Conservation (phyloP, 1,284 basidiomycete species). For the Sanghuangporus baumii region DNA sequence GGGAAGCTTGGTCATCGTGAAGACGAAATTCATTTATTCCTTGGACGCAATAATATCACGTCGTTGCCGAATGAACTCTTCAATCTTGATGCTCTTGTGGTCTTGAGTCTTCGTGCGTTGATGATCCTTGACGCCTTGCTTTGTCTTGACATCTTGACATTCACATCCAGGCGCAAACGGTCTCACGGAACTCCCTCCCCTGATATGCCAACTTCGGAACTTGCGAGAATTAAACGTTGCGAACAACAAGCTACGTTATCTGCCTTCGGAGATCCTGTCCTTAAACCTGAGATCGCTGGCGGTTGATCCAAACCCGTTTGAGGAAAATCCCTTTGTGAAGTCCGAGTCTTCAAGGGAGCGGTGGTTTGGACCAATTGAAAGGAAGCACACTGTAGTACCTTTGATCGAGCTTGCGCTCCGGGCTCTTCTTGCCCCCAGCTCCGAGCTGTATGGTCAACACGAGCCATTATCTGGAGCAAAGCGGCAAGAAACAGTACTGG, state of each 20-base stretch:
- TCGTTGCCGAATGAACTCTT: conserved; percentile 49
- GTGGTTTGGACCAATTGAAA: conserved; percentile 13
- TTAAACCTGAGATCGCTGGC: conserved; percentile 44
- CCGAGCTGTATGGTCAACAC: neutral
- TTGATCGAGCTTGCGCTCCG: conserved; percentile 11
- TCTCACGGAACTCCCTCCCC: conserved; percentile 56
- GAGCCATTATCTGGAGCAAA: neutral
- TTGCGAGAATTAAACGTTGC: conserved; percentile 59
- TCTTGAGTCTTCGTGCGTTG: conserved; percentile 50
- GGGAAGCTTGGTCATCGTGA: conserved; percentile 26
- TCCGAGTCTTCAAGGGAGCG: neutral
- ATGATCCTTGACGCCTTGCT: conserved; percentile 7
- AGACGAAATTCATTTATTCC: conserved; percentile 40
- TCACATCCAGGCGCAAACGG: conserved; percentile 44
- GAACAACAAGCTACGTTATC: conserved; percentile 50
- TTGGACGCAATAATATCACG: conserved; percentile 43
- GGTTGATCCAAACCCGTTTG: conserved; percentile 55
- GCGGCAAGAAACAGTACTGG: conserved; percentile 6
- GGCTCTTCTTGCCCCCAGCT: conserved; percentile 8
- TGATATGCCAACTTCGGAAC: conserved; percentile 48
- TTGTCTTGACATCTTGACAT: neutral
- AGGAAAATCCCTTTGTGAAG: conserved; percentile 21
- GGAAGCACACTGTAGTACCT: conserved; percentile 5
- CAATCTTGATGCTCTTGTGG: conserved; percentile 42
- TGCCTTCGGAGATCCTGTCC: conserved; percentile 59